Evolutionary conservation across 1,284 basidiomycete genomes (phyloP), one percentile per base, ranked within the genome.

Genomic region (Phellinidium pouzarii): DNA sequence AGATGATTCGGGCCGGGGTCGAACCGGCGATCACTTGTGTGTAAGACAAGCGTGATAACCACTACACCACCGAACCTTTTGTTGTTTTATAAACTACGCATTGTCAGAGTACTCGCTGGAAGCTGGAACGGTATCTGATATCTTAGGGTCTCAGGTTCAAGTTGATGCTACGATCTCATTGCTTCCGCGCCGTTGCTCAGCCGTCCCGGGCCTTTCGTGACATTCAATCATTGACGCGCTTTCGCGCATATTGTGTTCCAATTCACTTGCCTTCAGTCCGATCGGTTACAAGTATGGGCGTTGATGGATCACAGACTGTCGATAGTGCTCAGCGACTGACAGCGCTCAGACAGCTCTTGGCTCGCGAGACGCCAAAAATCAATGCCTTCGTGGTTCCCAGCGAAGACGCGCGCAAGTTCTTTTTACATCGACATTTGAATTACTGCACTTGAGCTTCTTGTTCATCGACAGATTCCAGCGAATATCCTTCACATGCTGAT

Each of bases 401-500:
- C 56, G 91, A 92, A 69, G 91, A 94, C 68, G 87, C 91, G 64
- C 91, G 91, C 87, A 68, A 65, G 87, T 75, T 26, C 42, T 23
- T n/a, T n/a, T 44, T 19, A 17, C 3, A 17, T 51, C 14, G 20
- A 22, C 17, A 11, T 26, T 11, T 47, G n/a, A 7, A 36, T 27
- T 46, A 22, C 23, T 51, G 29, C 19, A 37, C 53, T 41, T 29
- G 22, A 8, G 45, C n/a, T 19, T 14, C 50, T 34, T 45, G 26
- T n/a, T 14, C 19, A 23, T 12, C 27, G 37, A 60, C 66, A 88
- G 94, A 98, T 70, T 85, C 80, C 11, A 94, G 91, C 68, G 94
- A 97, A 67, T 96, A 96, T 68, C 78, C 87, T 27, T 90, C 91
- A 0, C 74, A 79, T 26, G 90, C 86, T 58, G 94, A 97, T 68